Evolutionary conservation across 257 asterid species (phyloP), one percentile per base, ranked within the genome.

Genomic region (Penstemon eatonii): DNA sequence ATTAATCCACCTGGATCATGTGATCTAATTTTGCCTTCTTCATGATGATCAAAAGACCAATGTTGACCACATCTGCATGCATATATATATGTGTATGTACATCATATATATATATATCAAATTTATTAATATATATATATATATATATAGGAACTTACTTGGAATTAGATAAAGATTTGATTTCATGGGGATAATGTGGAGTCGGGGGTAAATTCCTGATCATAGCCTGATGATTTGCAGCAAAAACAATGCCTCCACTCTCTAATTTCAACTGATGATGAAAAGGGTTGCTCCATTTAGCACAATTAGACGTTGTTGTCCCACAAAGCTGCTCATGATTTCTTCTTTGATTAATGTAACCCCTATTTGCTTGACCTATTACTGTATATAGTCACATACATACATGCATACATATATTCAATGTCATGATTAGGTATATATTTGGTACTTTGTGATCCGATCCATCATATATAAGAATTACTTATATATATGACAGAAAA

Each of bases 241-340:
- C 63, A 3, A 83, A 66, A 63, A 75, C 83, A 64, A 84, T 86
- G 41, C 89, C 92, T 46, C 89, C 90, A 72, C 78, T 86, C 70
- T 81, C 83, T 64, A 86, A 61, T 69, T 77, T 85, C 78, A 89
- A 60, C 65, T 80, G 82, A 62, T 87, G 86, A 52, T 87, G 86
- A 52, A 81, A 64, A 56, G 89, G 85, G 73, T 69, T 81, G 78
- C 70, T 4, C 33, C 47, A 67, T 70, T 82, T 76, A 47, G 71
- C 75, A 73, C 75, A 73, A 59, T 25, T 25, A 25, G 33, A 25
- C 33, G 33, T 25, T 25, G 72, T 2, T 51, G 75, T 51, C 44
- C 80, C 80, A 65, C 77, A 65, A 46, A 70, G 33, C 33, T 25
- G 33, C 33, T 25, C 33, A 65, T 76, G 74, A 66, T 81, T 73